Base-by-base conservation (phyloP, 257 asterid genomes). In the Fraxinus pennsylvanica region DNA sequence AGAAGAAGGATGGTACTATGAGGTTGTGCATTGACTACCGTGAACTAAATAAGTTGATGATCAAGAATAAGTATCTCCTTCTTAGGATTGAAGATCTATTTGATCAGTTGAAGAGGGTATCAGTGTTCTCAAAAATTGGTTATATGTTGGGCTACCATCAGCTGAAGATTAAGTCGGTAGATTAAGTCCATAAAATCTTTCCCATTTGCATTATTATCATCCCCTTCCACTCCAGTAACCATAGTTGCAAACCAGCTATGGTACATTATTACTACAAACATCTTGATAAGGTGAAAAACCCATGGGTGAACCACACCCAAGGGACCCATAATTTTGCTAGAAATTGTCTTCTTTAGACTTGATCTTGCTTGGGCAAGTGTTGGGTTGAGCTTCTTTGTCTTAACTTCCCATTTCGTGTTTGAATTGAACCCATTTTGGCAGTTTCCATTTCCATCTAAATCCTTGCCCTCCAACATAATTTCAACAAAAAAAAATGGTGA, bases 251-350 rank as follows among this genome's bases (percentile, higher is more conserved):
- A 13, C 65, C 43, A 50, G 73, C 72, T 75, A 80, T 59, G 87
- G 82, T 80, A 82, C 78, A 81, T 78, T 74, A 54, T 67, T 39
- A 61, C 83, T 70, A 39, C 68, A 70, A 15, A 85, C 74, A 68
- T 73, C 87, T 75, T 82, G 87, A 84, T 84, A 93, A 72, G 97
- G 99, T 57, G 99, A 93, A 89, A 91, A 91, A 76, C 91, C 96
- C 98, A 95, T 91, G 27, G 99, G 98, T 41, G 99, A 95, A 84
- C 90, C 87, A 83, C 79, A 84, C 57, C 86, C 87, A 39, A 91
- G 91, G 57, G 99, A 89, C 65, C 80, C 76, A 10, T 81, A 81
- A 76, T 77, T 87, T 74, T 78, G 79, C 50, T 74, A 77, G 50
- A 84, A 72, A 82, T 74, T 68, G 82, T 69, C 84, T 83, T 80